Base-by-base conservation (phyloP, 2,329 filamentous ascomycete species). In the Ophiostoma himal-ulmi region DNA sequence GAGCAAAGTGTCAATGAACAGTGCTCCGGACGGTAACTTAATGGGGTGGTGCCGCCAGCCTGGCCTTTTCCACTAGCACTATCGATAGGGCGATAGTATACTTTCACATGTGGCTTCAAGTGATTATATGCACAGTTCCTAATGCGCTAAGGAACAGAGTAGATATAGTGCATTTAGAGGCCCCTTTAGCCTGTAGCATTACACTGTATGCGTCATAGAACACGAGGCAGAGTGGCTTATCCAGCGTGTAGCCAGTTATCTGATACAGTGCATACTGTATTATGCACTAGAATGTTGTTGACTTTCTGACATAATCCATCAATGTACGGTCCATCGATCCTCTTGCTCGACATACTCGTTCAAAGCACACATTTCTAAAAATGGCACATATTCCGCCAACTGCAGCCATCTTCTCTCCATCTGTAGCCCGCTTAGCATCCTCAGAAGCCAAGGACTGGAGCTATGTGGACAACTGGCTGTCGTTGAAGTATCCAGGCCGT, bases 381-480 rank as follows among this genome's bases (percentile, higher is more conserved):
- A 82, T 82, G 80, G 75, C 80, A n/a, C 79, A 80, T 71, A 76
- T 80, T 13, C 77, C 77, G 1, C 74, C 75, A 30, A 78, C 79
- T 62, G 77, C 84, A 14, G 86, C 87, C 72, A 88, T 91, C 70
- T 91, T 90, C 80, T 90, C 88, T 4, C 88, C 88, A 14, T 89
- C 87, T 0, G 81, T 89, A 41, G 88, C 88, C 69, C 90, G 92
- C 71, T 89, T 91, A 72, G 91, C 92, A 74, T 91, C 91, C 73
- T 91, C 91, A 14, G 89, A 91, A 73, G 91, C 93, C 66, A 94
- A 94, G 77, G 94, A 97, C 80, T 98, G 94, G 94, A 89, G 89
- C 70, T 93, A 91, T 74, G 86, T 97, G 75, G 93, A 96, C 79
- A 83, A 83, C 75, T 98, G 94, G 94, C 87, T 97, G 13, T 83